A percentile compares a stretch with the other conserved stretches of the same genome.
Conservation (phyloP, 202 grass and related monocot species). For the Eragrostis tef region DNA sequence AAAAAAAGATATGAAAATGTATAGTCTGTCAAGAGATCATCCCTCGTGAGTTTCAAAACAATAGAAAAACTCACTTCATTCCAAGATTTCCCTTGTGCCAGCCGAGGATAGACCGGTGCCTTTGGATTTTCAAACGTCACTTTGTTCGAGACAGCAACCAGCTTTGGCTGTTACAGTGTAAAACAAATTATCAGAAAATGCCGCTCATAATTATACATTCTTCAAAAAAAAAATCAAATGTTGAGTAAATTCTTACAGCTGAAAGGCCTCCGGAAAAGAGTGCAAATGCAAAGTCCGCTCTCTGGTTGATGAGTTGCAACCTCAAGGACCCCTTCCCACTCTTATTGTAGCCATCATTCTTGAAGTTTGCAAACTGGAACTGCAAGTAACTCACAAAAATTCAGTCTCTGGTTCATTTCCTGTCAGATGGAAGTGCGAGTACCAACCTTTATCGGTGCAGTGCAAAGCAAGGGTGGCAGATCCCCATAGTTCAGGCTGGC, state of each 20-base stretch:
- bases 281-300: constrained; percentile 78
- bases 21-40: no score
- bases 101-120: no score
- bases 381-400: constrained; percentile 16
- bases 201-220: no score
- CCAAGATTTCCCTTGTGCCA: constrained; percentile 89
- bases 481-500: constrained; percentile 48
- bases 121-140: no score
- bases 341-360: constrained; percentile 58
- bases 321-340: constrained; percentile 68
- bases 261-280: constrained; percentile 62
- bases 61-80: constrained; percentile 66
- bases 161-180: constrained; percentile 63
- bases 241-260: no score
- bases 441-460: constrained; percentile 78
- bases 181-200: no score
- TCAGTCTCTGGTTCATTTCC: no score
- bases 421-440: not conserved
- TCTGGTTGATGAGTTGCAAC: constrained; percentile 93
- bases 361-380: constrained; percentile 70
- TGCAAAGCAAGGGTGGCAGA: constrained; percentile 57
- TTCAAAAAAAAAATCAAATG: not conserved
- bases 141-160: constrained; percentile 47
- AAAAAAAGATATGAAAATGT: no score
- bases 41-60: no score